Conservation (phyloP, 2,329 filamentous ascomycete genomes). For the Phyllosticta ampelicida region DNA sequence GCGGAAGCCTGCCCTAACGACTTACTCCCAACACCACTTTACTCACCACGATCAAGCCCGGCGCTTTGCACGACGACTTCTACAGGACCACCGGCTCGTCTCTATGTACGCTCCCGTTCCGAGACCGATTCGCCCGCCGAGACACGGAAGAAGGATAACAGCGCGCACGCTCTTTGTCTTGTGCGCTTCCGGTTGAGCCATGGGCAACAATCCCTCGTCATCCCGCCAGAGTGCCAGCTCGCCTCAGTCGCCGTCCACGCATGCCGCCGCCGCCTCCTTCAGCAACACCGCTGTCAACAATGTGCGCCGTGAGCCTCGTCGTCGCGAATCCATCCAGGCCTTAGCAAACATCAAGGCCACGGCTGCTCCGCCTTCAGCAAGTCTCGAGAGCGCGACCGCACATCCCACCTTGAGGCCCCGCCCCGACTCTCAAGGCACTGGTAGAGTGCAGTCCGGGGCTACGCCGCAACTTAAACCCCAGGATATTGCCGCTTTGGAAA, state of each 20-base stretch:
- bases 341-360: constrained; percentile 26
- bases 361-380: constrained; percentile 28
- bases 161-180: background rate
- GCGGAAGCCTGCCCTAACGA: background rate
- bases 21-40: background rate
- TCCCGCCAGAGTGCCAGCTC: constrained; percentile 20
- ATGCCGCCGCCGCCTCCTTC: constrained; percentile 13
- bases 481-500: constrained; percentile 18
- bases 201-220: constrained; percentile 26
- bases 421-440: constrained; percentile 18
- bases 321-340: constrained; percentile 31
- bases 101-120: background rate
- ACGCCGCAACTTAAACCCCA: constrained; percentile 16
- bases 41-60: background rate
- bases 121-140: background rate
- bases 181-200: constrained; percentile 10
- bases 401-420: constrained; percentile 16
- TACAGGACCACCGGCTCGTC: background rate
- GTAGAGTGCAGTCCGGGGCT: constrained; percentile 17
- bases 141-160: background rate
- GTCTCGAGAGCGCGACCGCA: constrained; percentile 23
- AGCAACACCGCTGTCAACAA: constrained; percentile 16
- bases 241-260: constrained; percentile 13
- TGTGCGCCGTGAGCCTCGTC: constrained; percentile 20
- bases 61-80: background rate